These are phyloP conservation scores for Nitzschia sp. DNA, from an alignment of 108 stramenopile genomes.

Conservation along the genomic window DNA sequence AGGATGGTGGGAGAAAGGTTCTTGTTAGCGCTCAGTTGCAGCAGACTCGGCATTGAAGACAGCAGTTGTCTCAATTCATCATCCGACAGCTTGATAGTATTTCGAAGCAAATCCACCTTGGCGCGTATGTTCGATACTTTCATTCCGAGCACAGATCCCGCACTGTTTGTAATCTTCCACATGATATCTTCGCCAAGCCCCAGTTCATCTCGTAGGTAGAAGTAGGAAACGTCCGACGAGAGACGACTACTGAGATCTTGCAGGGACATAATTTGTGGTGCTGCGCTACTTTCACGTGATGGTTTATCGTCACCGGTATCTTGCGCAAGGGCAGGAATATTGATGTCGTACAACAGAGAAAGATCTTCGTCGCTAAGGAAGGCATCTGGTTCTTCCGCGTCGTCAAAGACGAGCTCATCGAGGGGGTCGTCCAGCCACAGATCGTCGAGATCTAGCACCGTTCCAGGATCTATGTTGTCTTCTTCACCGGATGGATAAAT, in stretches of 20 bases:
- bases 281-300: neutral
- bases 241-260: constrained; percentile 2
- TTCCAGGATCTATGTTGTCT: neutral
- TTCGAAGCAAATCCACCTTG: constrained; percentile 59
- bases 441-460: constrained; percentile 3
- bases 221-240: constrained; percentile 65
- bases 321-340: neutral
- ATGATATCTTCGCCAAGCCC: constrained; percentile 77
- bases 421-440: constrained; percentile 3
- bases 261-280: neutral
- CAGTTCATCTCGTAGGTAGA: constrained; percentile 72
- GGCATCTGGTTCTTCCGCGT: constrained; percentile 20
- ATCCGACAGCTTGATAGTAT: constrained; percentile 60
- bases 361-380: constrained; percentile 25
- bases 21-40: constrained; percentile 64
- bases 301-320: neutral
- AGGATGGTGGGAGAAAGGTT: constrained; percentile 67
- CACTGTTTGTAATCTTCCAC: constrained; percentile 78
- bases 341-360: constrained; percentile 20
- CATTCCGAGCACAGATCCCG: constrained; percentile 68
- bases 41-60: constrained; percentile 51
- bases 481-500: neutral
- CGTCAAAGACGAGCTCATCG: constrained; percentile 19
- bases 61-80: constrained; percentile 62
- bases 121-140: constrained; percentile 60